Evolutionary conservation across 2,329 filamentous ascomycete species (phyloP).

Genomic region (Trichophyton verrucosum): DNA sequence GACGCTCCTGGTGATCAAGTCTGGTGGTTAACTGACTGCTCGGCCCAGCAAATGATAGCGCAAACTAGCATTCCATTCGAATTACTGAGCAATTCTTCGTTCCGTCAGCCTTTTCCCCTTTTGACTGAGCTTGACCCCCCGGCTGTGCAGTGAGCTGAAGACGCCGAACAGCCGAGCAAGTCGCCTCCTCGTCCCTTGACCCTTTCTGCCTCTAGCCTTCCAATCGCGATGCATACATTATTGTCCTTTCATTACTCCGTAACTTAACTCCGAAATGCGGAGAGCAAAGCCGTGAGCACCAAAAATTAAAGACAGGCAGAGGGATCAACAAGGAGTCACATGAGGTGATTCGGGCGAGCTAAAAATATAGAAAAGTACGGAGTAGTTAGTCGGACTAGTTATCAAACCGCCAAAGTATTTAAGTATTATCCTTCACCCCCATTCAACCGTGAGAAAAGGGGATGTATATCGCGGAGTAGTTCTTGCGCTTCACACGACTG

Average conservation of each 20-base stretch:
- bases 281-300: not conserved
- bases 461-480: not conserved
- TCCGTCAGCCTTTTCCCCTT: not conserved
- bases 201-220: not conserved
- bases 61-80: not conserved
- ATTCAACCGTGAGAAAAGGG: not conserved
- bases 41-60: not conserved
- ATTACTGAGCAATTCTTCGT: not conserved
- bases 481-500: not conserved
- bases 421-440: not conserved
- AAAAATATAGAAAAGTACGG: not conserved
- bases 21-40: not conserved
- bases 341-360: not conserved
- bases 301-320: too few species aligned
- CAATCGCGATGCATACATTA: not conserved
- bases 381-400: not conserved
- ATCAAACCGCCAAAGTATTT: not conserved
- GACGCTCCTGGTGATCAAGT: slow-evolving; percentile 4
- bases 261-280: not conserved
- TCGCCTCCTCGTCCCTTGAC: not conserved
- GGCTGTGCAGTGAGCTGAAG: too few species aligned
- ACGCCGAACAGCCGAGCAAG: not conserved
- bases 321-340: not conserved
- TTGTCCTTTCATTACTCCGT: not conserved
- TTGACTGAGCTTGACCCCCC: not conserved